These are phyloP conservation scores for Boletellus emodensis DNA, from an alignment of 768 basidiomycete species.

Conservation along the genomic window DNA sequence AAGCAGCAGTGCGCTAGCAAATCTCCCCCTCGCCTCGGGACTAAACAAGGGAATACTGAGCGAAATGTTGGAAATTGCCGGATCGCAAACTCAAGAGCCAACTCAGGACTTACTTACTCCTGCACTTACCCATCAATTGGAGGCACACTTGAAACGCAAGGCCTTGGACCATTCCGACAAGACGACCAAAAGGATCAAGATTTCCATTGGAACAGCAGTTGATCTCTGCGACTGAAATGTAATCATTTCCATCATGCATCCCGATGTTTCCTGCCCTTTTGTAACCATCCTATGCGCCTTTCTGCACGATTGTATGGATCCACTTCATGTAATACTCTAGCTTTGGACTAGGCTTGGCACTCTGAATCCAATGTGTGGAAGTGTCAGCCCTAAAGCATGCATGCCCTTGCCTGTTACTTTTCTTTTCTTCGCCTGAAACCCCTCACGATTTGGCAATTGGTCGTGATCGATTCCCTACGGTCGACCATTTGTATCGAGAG, in stretches of 20 bases:
- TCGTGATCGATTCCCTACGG: conserved; percentile 35
- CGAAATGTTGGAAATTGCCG: conserved; percentile 6
- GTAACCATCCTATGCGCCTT: background rate
- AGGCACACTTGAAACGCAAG: conserved; percentile 35
- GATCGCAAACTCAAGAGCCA: conserved; percentile 41
- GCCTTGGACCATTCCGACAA: conserved; percentile 14
- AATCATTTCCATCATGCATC: background rate
- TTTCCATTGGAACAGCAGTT: conserved; percentile 64
- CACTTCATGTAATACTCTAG: too few species aligned
- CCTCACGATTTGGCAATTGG: conserved; percentile 46
- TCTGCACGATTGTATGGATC: background rate
- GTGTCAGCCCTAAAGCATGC: conserved; percentile 36
- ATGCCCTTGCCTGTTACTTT: background rate
- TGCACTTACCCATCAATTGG: conserved; percentile 13
- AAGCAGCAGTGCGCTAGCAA: conserved; percentile 1
- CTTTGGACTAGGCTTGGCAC: too few species aligned
- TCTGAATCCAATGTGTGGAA: background rate
- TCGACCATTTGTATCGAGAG: conserved; percentile 45
- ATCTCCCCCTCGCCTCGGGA: background rate
- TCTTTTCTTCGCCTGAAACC: conserved; percentile 24
- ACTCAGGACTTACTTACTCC: conserved; percentile 28
- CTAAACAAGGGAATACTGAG: background rate
- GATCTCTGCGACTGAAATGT: conserved; percentile 65
- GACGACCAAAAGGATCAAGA: conserved; percentile 58
- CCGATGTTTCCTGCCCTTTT: background rate